Conservation (phyloP, 2,329 filamentous ascomycete genomes). For the Colletotrichum lentis region DNA sequence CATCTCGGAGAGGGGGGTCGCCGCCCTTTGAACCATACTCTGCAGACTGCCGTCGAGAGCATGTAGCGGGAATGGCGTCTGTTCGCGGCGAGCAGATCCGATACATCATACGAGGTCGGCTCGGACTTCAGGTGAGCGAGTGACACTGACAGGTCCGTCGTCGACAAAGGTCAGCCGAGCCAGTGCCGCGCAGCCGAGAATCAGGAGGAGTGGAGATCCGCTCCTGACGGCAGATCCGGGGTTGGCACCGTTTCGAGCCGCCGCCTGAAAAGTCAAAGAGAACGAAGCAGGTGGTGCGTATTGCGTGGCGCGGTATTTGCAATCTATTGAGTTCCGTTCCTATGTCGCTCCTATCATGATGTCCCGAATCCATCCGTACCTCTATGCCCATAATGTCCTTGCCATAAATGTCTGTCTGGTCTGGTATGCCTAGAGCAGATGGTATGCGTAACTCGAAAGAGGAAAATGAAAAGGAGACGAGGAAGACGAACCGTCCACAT, state of each 20-base stretch:
- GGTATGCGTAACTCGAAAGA: neutral
- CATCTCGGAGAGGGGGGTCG: conserved; percentile 9
- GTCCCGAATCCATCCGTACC: neutral
- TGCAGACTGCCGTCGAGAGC: too few relatives aligned
- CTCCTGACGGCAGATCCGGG: neutral
- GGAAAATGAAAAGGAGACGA: neutral
- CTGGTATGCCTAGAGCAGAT: conserved; percentile 5
- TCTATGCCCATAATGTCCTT: neutral
- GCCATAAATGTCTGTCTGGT: conserved; percentile 1
- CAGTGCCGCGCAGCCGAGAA: neutral
- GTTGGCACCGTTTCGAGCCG: conserved; percentile 19
- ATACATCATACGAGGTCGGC: conserved; percentile 23
- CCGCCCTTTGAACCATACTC: neutral
- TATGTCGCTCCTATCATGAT: neutral
- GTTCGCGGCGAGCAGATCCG: conserved; percentile 3
- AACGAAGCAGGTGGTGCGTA: neutral
- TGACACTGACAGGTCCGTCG: conserved; percentile 17
- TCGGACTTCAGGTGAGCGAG: conserved; percentile 15
- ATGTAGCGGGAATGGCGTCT: neutral
- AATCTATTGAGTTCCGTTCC: conserved; percentile 12
- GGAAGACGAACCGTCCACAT: neutral
- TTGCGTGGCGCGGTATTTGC: conserved; percentile 8
- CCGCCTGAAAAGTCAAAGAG: neutral
- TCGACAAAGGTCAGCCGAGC: neutral
- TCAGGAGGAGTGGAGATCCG: neutral